Conservation (phyloP, 208 protist genomes). For the Trypanosoma grayi region DNA sequence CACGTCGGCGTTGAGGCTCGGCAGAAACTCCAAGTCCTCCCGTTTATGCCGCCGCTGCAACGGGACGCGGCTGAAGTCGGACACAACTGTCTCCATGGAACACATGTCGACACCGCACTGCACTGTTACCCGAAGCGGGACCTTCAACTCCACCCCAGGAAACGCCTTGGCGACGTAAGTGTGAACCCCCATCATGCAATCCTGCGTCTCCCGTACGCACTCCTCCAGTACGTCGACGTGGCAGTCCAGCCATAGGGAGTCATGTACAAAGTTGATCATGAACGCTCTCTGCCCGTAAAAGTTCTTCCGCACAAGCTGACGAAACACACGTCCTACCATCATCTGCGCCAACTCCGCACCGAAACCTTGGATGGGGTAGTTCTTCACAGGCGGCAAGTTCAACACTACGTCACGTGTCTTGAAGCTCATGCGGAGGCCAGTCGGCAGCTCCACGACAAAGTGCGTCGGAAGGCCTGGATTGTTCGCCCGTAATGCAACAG, state of each 20-base stretch:
- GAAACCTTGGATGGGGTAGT: conserved; percentile 90
- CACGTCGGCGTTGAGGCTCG: conserved; percentile 16
- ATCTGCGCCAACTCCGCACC: conserved; percentile 89
- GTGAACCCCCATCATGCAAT: conserved; percentile 62
- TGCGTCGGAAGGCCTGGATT: conserved; percentile 80
- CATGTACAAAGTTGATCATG: conserved; percentile 89
- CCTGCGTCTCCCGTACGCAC: conserved; percentile 58
- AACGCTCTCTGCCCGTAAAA: conserved; percentile 70
- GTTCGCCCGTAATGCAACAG: conserved; percentile 71
- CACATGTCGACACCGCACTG: conserved; percentile 81
- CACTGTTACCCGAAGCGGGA: conserved; percentile 67
- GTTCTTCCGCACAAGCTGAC: conserved; percentile 57
- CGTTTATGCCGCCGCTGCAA: conserved; percentile 13
- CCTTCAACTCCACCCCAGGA: conserved; percentile 59
- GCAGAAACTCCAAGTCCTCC: conserved; percentile 10
- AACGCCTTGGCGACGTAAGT: conserved; percentile 72
- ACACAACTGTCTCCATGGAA: conserved; percentile 56
- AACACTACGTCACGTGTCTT: conserved; percentile 73
- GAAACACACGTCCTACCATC: conserved; percentile 81
- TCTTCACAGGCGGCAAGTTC: conserved; percentile 83
- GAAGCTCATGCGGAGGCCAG: conserved; percentile 72
- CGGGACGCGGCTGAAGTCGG: conserved; percentile 40
- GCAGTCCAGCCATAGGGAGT: conserved; percentile 90
- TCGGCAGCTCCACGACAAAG: conserved; percentile 84
- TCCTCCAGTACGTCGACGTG: conserved; percentile 72